Base-by-base conservation (phyloP, 768 basidiomycete genomes). In the Mycena venus region DNA sequence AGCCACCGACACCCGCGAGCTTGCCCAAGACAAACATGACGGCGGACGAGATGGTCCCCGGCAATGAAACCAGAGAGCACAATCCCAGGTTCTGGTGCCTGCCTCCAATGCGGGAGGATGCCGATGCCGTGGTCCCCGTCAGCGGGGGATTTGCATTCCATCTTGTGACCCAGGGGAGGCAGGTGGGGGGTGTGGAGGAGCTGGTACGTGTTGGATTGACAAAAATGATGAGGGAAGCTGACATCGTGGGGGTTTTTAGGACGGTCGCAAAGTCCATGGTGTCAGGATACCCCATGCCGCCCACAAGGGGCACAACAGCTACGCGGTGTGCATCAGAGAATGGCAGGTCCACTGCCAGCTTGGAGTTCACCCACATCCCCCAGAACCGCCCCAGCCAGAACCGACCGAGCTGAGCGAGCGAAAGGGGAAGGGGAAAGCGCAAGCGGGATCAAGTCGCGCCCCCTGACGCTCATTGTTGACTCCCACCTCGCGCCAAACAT, bases 301-400 rank as follows among this genome's bases (percentile, higher is more conserved):
- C 2, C 51, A 67, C 23, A 53, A 67, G n/a, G 65, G 65, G 8
- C 51, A 53, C 23, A 5, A 58, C 51, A 25, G 23, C 1, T 36
- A 36, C 10, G 65, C 9, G 10, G 51, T 11, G 17, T 34, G 51
- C 34, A 27, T 21, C 25, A 32, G 3, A 5, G 51, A 38, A 29
- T 67, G 65, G 51, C 53, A 56, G 36, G 17, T n/a, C 2, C 65
- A 55, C 25, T 67, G 65, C 42, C 34, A 4, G 14, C 51, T 55
- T 21, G 65, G 65, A 5, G 51, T 67, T 4, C 65, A 67, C 38
- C 65, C 65, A 5, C 65, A 67, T 15, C 63, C 63, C 2, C 29
- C 6, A 5, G 47, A 47, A 3, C 63, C 63, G 32, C 42, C n/a
- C n/a, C n/a, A n/a, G n/a, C n/a, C n/a, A n/a, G n/a, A n/a, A n/a